These are phyloP conservation scores for Candida patagonica DNA, from an alignment of 805 yeast species.

Conservation along the genomic window DNA sequence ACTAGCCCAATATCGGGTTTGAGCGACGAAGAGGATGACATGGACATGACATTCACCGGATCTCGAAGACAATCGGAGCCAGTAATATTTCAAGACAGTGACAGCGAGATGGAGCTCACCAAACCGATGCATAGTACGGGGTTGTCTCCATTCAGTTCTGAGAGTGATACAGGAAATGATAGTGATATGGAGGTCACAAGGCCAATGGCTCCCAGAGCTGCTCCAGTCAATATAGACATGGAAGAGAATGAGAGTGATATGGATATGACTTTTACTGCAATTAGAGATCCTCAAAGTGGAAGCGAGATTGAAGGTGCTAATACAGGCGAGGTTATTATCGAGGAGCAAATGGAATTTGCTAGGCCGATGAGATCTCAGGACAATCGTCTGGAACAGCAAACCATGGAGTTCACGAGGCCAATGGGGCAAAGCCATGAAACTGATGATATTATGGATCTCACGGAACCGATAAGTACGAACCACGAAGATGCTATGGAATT, in stretches of 20 bases:
- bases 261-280: background rate
- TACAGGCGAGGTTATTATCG: no score
- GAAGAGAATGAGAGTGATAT: no score
- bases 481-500: constrained; percentile 6
- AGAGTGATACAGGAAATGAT: no score
- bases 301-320: no score
- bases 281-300: background rate
- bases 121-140: no score
- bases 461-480: background rate
- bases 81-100: constrained; percentile 1
- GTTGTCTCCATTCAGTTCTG: no score
- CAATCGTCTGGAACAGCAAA: constrained; percentile 4
- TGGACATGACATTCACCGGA: constrained; percentile 6
- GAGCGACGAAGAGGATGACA: constrained; percentile 8
- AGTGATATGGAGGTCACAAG: constrained; percentile 15
- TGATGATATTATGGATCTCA: background rate
- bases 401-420: constrained; percentile 9
- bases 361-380: background rate
- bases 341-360: constrained; percentile 9
- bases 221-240: no score
- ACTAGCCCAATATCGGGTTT: no score
- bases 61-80: background rate
- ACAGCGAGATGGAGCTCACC: constrained; percentile 15
- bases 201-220: background rate
- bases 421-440: no score